These are phyloP conservation scores for Ophioceras dolichostomum DNA, from an alignment of 2,329 filamentous ascomycete species.

Conservation along the genomic window DNA sequence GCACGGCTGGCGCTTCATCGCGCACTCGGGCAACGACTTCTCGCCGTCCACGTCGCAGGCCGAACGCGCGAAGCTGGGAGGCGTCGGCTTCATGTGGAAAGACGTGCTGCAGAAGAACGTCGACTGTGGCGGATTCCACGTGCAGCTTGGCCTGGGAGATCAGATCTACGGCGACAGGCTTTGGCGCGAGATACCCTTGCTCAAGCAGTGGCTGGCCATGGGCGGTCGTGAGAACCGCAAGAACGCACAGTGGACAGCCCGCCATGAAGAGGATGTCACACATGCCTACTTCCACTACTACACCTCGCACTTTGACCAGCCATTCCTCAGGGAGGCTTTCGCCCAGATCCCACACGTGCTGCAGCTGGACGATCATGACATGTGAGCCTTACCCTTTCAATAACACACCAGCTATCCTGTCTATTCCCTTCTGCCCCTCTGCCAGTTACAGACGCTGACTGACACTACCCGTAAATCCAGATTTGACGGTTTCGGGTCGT, in stretches of 20 bases:
- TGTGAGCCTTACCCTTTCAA: slow-evolving; percentile 55
- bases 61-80: slow-evolving; percentile 75
- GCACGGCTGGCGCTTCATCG: slow-evolving; percentile 89
- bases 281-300: slow-evolving; percentile 99
- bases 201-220: slow-evolving; percentile 92
- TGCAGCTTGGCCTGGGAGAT: slow-evolving; percentile 81
- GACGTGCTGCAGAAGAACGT: slow-evolving; percentile 96
- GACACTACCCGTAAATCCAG: slow-evolving; percentile 27
- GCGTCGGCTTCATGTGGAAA: slow-evolving; percentile 96
- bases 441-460: slow-evolving; percentile 7
- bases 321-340: slow-evolving; percentile 86
- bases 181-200: slow-evolving; percentile 88
- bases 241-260: slow-evolving; percentile 81
- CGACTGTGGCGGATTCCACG: slow-evolving; percentile 91
- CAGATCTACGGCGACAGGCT: slow-evolving; percentile 92
- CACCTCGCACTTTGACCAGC: slow-evolving; percentile 95
- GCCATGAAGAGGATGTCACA: slow-evolving; percentile 87
- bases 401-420: too few species aligned
- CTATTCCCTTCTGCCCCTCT: not conserved
- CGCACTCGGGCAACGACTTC: slow-evolving; percentile 94
- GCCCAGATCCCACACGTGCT: slow-evolving; percentile 92
- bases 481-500: slow-evolving; percentile 94
- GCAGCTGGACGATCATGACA: slow-evolving; percentile 93
- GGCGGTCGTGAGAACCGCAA: slow-evolving; percentile 89
- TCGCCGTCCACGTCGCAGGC: slow-evolving; percentile 75